Evolutionary conservation across 495 filamentous ascomycete species (phyloP), one percentile per base, ranked within the genome.

Genomic region (Penicillium dipodomyicola): DNA sequence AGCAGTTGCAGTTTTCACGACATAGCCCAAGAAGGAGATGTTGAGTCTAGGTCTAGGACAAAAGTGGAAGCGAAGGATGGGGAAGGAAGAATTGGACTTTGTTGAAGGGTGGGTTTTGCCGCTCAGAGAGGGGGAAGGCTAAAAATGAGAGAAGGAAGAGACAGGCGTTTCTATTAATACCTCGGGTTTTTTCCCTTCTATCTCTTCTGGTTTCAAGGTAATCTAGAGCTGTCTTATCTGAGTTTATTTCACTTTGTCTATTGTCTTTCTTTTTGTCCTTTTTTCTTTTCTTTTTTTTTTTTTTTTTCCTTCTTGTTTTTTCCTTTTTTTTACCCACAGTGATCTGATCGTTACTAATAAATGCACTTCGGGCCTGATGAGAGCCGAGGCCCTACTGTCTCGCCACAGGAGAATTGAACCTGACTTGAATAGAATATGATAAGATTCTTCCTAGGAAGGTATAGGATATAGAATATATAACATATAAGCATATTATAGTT

Each of bases 61-160:
- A 41, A 22, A 44, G 12, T 4, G 40, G 39, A 27, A 40, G 40
- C 25, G 49, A 43, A 41, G 44, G 42, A 50, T 40, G 51, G 52
- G 52, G 50, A 56, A 52, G 52, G 47, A 54, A 51, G 54, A 35
- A 43, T 49, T 51, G 54, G 41, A 59, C 47, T 49, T 22, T 22
- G 22, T 22, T 49, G 57, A 65, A 59, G 55, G 44, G 54, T 45
- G 58, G 63, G 55, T 68, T 60, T 60, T 62, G 46, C 64, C 64
- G 64, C 56, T 54, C 19, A 42, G 33, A 30, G 48, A 60, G 48
- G 49, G 33, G 45, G 27, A 39, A 45, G 39, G 45, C 45, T 49
- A 43, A 49, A 55, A 54, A 17, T 33, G 7, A 22, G 25, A 40
- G 44, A 45, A 41, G 30, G 17, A 20, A 32, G 27, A 32, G 30